These are phyloP conservation scores for Syzygium syzygioides DNA, from an alignment of 441 rosid species.

Conservation along the genomic window DNA sequence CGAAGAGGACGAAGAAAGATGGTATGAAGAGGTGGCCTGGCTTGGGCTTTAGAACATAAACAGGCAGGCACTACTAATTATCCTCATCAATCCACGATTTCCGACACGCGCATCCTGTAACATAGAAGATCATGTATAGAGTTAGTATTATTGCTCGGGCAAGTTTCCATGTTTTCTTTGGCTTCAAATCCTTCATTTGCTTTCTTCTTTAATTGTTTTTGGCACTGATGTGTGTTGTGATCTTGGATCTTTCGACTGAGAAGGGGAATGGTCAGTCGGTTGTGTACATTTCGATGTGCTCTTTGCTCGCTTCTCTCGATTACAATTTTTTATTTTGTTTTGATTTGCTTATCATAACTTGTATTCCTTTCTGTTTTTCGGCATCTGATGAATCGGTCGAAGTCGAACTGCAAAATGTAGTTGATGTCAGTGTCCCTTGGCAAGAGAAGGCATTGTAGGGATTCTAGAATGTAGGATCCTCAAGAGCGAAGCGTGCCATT, in stretches of 20 bases:
- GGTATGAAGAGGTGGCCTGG: constrained; percentile 82
- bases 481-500: neutral
- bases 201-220: constrained; percentile 13
- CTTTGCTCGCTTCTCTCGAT: neutral
- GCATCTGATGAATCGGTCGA: neutral
- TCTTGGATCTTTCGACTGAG: constrained; percentile 11
- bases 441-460: neutral
- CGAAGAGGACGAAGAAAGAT: constrained; percentile 79
- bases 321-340: neutral
- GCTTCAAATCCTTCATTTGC: constrained; percentile 16
- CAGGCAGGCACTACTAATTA: neutral
- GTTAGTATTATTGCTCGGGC: constrained; percentile 26
- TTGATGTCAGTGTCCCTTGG: neutral
- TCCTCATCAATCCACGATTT: constrained; percentile 6
- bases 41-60: constrained; percentile 74
- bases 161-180: constrained; percentile 13
- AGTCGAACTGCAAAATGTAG: neutral
- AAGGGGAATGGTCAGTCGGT: neutral
- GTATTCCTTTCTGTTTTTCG: neutral
- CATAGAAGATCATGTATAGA: constrained; percentile 49
- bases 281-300: neutral
- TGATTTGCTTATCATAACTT: neutral
- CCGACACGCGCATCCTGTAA: constrained; percentile 31
- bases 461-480: neutral
- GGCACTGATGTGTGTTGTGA: constrained; percentile 28